Evolutionary conservation across 306 rosid species (phyloP).

Genomic region (Parietaria judaica): DNA sequence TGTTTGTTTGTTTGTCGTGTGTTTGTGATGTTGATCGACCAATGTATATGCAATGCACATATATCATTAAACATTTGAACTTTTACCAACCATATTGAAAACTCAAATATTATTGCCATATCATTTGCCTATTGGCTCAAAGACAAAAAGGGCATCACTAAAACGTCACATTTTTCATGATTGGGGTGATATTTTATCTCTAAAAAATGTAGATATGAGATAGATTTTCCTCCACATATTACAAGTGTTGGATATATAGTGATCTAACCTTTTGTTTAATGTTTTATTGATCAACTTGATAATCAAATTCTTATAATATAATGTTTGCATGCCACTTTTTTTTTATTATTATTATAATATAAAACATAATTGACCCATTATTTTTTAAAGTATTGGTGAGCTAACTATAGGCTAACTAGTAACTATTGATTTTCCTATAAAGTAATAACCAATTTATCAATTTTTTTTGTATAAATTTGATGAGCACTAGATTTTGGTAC

Average conservation of each 20-base stretch:
- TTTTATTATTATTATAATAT: background rate
- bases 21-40: background rate
- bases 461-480: no score
- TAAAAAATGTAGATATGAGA: no score
- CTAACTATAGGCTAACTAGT: no score
- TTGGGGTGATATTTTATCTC: no score
- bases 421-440: no score
- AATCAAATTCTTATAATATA: background rate
- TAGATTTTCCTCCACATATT: no score
- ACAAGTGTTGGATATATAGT: no score
- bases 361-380: background rate
- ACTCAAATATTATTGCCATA: background rate
- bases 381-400: no score
- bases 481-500: background rate
- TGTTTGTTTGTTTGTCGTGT: background rate
- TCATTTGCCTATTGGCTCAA: background rate
- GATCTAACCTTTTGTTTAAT: no score
- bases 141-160: background rate
- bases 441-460: no score
- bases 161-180: background rate
- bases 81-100: constrained; percentile 5
- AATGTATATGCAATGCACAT: background rate
- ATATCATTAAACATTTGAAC: constrained; percentile 1
- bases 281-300: no score
- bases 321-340: constrained; percentile 3